Evolutionary conservation across 495 filamentous ascomycete genomes (phyloP), one percentile per base, ranked within the genome.

Genomic region (Elasticomyces elasticus): DNA sequence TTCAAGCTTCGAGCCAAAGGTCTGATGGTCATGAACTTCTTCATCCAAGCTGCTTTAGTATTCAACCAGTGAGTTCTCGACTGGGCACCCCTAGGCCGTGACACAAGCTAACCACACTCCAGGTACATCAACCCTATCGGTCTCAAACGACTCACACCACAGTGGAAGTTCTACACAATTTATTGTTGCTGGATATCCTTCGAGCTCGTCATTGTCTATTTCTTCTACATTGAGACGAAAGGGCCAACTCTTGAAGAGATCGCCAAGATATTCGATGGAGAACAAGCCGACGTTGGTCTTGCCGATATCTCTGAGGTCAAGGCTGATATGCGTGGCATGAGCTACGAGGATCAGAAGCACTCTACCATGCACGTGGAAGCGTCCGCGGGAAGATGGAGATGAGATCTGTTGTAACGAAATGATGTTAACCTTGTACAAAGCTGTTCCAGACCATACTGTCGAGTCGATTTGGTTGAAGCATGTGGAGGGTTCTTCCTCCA

Each of bases 1-100:
- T 87, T 83, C 69, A 75, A 78, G 46, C 71, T 85, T 51, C 78
- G 82, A 17, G 80, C 82, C 43, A 87, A 85, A 72, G 82, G 82
- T 40, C 77, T 84, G 71, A 81, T 84, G 50, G 23, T 62, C 12
- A 61, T 59, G 56, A 59, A 61, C 24, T n/a, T 61, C 35, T 28
- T 38, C 22, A 55, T 61, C 9, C 56, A 59, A 27, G 43, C 24
- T 24, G 78, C 79, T 0, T 71, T 83, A 22, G 80, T 76, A 11
- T 74, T 85, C 46, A 63, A 78, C 23, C 65, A 59, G 55, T 62
- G 80, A 53, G 51, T 52, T 33, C 25, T n/a, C n/a, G 20, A 5
- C 47, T 17, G 9, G 10, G 22, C 9, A 28, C 44, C 27, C 25
- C 7, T 17, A 9, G 7, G 7, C 27, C 30, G 7, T 33, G 30